A percentile compares a stretch with the other conserved stretches of the same genome.
Conservation (phyloP, 495 filamentous ascomycete genomes). For the Astrothelium subdiscretum region DNA sequence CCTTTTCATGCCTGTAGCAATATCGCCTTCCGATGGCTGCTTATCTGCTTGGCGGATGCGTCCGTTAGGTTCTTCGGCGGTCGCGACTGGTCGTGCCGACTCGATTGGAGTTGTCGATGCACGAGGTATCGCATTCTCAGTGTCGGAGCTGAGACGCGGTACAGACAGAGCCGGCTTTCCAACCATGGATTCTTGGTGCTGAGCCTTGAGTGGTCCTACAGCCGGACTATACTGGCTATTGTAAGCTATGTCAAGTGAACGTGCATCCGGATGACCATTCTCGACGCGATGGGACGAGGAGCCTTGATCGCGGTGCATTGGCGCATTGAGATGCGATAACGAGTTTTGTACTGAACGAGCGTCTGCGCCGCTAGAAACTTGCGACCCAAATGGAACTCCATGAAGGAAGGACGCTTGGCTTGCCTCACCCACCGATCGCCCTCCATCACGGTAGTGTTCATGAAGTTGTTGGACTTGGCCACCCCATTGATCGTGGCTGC, state of each 20-base stretch:
- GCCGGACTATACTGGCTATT: not conserved
- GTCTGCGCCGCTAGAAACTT: not conserved
- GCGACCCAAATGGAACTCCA: not conserved
- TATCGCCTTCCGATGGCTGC: not conserved
- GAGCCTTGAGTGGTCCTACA: not conserved
- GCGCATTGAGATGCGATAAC: not conserved
- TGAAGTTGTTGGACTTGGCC: not conserved
- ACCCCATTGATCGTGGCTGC: slow-evolving; percentile 7
- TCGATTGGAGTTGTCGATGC: not conserved
- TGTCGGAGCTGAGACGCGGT: not conserved
- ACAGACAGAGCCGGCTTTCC: not conserved
- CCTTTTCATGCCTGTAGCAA: not conserved
- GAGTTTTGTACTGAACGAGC: not conserved
- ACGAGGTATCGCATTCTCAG: not conserved
- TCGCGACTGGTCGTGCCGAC: not conserved
- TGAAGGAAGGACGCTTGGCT: not conserved
- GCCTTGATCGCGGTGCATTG: not conserved
- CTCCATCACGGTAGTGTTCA: not conserved
- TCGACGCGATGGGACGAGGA: not conserved
- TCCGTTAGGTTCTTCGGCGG: not conserved
- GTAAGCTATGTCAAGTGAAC: not conserved
- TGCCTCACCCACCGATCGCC: not conserved
- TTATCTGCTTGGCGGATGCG: not conserved
- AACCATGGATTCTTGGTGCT: not conserved
- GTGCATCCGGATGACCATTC: slow-evolving; percentile 21